Conservation (phyloP, 805 yeast species). For the Dipodascopsis tothii region DNA sequence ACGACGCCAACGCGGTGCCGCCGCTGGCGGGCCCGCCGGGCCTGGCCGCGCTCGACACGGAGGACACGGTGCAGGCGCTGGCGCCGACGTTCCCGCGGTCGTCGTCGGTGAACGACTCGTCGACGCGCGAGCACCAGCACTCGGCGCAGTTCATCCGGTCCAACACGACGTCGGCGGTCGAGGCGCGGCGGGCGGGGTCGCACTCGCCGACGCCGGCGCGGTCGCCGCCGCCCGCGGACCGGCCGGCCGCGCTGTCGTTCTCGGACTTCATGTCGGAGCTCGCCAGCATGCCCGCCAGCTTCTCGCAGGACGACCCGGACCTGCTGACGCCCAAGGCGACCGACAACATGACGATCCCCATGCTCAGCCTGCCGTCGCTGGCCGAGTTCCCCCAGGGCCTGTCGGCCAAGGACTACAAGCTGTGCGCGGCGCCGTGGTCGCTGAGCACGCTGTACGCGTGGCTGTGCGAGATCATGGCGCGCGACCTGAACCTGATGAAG, state of each 20-base stretch:
- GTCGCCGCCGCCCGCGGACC: not conserved
- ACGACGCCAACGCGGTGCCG: not conserved
- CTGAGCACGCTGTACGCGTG: conserved; percentile 9
- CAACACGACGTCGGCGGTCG: not conserved
- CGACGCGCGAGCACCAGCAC: not conserved
- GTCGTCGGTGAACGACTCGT: not conserved
- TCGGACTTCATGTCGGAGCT: not conserved
- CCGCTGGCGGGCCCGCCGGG: not conserved
- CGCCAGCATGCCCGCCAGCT: not conserved
- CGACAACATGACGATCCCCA: not conserved
- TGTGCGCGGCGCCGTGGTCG: conserved; percentile 10
- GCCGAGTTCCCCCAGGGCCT: not conserved
- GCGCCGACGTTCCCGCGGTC: not conserved
- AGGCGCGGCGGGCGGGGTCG: not conserved
- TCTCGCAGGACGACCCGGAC: not conserved
- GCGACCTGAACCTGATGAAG: conserved; percentile 13
- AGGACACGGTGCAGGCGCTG: not conserved
- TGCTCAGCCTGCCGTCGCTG: not conserved
- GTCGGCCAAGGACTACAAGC: conserved; percentile 1
- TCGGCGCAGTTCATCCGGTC: not conserved
- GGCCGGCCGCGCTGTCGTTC: not conserved
- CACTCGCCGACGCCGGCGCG: no score
- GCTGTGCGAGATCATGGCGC: conserved; percentile 12
- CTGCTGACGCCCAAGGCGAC: not conserved
- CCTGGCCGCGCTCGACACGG: not conserved